Conservation (phyloP, 768 basidiomycete genomes). For the Termitomyces sp. region DNA sequence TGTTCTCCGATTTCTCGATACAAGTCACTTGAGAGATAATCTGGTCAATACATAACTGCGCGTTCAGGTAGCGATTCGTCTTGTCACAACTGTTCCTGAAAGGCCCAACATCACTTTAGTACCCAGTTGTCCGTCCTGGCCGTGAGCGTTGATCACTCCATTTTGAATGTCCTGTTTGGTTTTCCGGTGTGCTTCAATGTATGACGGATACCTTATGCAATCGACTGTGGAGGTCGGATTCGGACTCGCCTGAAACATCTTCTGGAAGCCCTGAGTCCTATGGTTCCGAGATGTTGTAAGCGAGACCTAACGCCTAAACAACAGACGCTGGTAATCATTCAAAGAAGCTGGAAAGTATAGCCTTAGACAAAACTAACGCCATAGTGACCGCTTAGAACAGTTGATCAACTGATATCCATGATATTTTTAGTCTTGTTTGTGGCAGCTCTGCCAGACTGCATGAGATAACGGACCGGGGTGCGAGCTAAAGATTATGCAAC, state of each 20-base stretch:
- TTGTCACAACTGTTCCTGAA: no score
- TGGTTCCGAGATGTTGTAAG: background rate
- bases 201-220: background rate
- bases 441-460: background rate
- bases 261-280: background rate
- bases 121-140: background rate
- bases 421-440: no score
- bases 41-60: background rate
- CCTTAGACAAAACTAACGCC: background rate
- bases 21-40: background rate
- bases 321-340: background rate
- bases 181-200: no score
- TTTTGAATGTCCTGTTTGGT: background rate
- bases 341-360: background rate
- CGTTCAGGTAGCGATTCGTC: no score
- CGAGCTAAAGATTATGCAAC: background rate
- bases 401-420: background rate
- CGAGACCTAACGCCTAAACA: background rate
- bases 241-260: background rate
- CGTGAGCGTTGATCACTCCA: background rate
- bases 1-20: background rate
- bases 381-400: background rate
- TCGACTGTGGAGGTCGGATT: background rate
- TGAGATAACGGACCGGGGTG: slow-evolving; percentile 1
- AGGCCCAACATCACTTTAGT: background rate